Base-by-base conservation (phyloP, 768 basidiomycete species). In the Chlorophyllum brunneum region DNA sequence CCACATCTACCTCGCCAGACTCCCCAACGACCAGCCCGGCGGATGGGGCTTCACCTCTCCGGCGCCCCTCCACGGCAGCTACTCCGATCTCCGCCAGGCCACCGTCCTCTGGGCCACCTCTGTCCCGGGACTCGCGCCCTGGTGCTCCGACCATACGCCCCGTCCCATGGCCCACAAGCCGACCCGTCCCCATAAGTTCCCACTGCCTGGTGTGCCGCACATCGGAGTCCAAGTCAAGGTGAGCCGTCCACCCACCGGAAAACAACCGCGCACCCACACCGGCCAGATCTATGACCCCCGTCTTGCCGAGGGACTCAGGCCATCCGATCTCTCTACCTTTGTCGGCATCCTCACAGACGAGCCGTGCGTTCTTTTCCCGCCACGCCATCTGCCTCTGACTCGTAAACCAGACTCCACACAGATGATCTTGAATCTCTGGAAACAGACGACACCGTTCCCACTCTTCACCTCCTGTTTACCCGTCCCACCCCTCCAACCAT, bases 141-240 rank as follows among this genome's bases (percentile, higher is more conserved):
- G 88, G 87, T 76, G 72, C 54, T 56, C 65, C 15, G 62, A 11
- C 16, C 43, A 16, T 27, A 18, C 9, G 18, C 13, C 34, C 16
- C 2, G 11, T 36, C 34, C 11, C 62, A 64, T 51, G 61, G 56
- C 51, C 47, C 43, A 15, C 44, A 61, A 31, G 16, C 33, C 63
- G 39, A 8, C 61, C 57, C 62, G 63, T 46, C 63, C 80, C 4
- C 80, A 88, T 66, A 92, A 91, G 59, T 88, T 75, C 59, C 88
- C 89, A 8, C 53, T 80, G 8, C 73, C 80, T 6, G 66, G 66
- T 16, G 62, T 63, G 15, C 56, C 75, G 7, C 86, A 90, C 60
- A 61, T 88, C n/a, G 89, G 86, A 11, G 76, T 80, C 4, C 85
- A 87, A 66, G 70, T 87, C 59, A 91, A 90, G 76, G 86, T 86